A percentile compares a stretch with the other conserved stretches of the same genome.
Conservation (phyloP, 177 flowering plant species). For the Vitis hybrid region DNA sequence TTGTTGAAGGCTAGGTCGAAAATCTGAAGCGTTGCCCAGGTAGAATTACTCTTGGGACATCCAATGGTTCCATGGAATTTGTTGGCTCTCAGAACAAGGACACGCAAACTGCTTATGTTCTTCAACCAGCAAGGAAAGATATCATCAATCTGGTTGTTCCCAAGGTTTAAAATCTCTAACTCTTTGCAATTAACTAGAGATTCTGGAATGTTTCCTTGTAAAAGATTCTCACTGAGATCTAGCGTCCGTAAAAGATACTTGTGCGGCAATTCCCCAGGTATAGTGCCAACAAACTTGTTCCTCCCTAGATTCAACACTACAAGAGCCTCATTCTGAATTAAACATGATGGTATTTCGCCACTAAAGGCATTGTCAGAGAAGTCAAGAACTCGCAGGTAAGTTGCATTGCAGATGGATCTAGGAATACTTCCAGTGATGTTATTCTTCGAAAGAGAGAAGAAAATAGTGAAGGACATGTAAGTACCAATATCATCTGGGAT, state of each 20-base stretch:
- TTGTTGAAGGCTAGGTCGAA: not conserved
- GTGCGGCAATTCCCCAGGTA: slow-evolving; percentile 19
- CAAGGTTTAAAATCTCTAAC: slow-evolving; percentile 15
- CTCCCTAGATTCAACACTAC: slow-evolving; percentile 37
- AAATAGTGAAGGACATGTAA: no score
- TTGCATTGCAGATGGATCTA: no score
- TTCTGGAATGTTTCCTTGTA: slow-evolving; percentile 24
- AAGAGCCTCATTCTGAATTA: slow-evolving; percentile 18
- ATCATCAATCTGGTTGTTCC: not conserved
- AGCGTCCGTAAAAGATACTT: slow-evolving; percentile 25
- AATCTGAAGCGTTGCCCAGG: slow-evolving; percentile 9
- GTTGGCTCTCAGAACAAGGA: slow-evolving; percentile 12
- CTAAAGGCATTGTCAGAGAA: slow-evolving; percentile 43
- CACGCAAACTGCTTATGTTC: not conserved
- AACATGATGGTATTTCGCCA: slow-evolving; percentile 44
- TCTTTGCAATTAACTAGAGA: slow-evolving; percentile 16
- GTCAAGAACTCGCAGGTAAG: slow-evolving; percentile 38
- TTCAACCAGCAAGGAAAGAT: slow-evolving; percentile 8
- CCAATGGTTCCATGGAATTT: not conserved
- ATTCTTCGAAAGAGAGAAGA: no score
- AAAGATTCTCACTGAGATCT: slow-evolving; percentile 21
- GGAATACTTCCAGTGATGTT: no score
- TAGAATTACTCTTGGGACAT: not conserved
- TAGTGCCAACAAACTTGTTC: slow-evolving; percentile 27
- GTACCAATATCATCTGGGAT: no score